Base-by-base conservation (phyloP, 257 asterid genomes). In the Thymus quinquecostatus region DNA sequence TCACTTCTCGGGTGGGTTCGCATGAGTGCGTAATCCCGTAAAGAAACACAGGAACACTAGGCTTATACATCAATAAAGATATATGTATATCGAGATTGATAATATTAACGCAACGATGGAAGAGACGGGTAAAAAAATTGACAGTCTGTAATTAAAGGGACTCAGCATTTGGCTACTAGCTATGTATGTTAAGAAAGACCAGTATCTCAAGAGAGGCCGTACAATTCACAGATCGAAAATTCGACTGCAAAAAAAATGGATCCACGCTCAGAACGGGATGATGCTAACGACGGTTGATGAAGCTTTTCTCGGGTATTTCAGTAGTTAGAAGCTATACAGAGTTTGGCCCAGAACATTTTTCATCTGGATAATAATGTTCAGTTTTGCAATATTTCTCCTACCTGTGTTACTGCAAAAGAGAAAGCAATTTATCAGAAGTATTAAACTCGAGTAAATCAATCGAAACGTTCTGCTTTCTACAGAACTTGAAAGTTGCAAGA, bases 241-340 rank as follows among this genome's bases (percentile, higher is more conserved):
- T 21, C 41, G 47, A 62, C 28, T 28, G 64, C 59, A 69, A 53
- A 65, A 53, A 65, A 56, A 74, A 10, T 43, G 28, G 54, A 66
- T 75, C 74, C 72, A 29, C 60, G 38, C 64, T 51, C 65, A 69
- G 68, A 68, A 66, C 11, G 38, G 55, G 41, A 38, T 1, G 41
- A 38, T 7, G 41, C 0, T 4, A 7, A 38, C 21, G 21, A 21
- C 21, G 21, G 21, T 21, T 38, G 41, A 7, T 38, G 41, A 38
- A 4, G 47, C 47, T 55, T 57, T 60, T 66, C 57, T 70, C 38
- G 36, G 12, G 71, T 49, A 33, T 48, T 70, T 56, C 58, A 36
- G 11, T 9, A 56, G 66, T 79, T 60, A 62, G 81, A 43, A 70
- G 71, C 77, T 81, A 74, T 74, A 81, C 85, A 80, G 59, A 53